phyloP scores from a whole-genome alignment of 2,329 filamentous ascomycete species.

The Microdochium paspali region DNA sequence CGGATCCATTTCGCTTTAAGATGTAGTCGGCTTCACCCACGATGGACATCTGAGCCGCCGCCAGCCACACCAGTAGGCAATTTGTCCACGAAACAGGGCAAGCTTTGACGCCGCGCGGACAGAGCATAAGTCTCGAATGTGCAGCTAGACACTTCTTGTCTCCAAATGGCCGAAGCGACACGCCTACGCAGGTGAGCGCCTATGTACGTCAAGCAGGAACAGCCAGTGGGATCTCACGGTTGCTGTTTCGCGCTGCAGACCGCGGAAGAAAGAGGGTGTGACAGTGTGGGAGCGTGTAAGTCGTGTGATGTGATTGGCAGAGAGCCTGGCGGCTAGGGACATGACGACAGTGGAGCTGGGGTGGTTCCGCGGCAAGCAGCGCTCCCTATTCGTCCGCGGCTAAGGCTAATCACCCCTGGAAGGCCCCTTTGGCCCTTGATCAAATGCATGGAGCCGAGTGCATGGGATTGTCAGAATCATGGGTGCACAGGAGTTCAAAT shows the following conservation, averaged over 20 bases:
- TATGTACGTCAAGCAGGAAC: background rate
- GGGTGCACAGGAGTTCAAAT: too few relatives aligned
- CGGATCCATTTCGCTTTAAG: too few relatives aligned
- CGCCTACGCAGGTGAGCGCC: background rate
- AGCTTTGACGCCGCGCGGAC: too few relatives aligned
- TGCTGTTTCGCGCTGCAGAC: background rate
- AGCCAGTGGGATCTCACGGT: background rate
- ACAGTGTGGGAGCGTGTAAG: background rate
- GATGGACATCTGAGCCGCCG: too few relatives aligned
- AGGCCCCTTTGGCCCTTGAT: too few relatives aligned
- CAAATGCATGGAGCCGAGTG: too few relatives aligned
- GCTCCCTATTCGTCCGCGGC: background rate
- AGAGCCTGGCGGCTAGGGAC: background rate
- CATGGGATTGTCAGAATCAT: too few relatives aligned
- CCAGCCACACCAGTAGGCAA: too few relatives aligned
- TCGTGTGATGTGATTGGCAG: background rate
- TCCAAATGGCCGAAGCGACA: background rate
- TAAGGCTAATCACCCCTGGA: background rate
- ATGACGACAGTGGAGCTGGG: background rate
- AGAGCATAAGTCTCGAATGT: too few relatives aligned
- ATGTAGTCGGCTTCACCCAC: too few relatives aligned
- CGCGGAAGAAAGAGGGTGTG: background rate
- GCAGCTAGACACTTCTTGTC: too few relatives aligned
- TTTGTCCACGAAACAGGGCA: too few relatives aligned
- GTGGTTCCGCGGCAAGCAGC: background rate